Base-by-base conservation (phyloP, 2,329 filamentous ascomycete species). In the Ceratocystis cacaofunesta region DNA sequence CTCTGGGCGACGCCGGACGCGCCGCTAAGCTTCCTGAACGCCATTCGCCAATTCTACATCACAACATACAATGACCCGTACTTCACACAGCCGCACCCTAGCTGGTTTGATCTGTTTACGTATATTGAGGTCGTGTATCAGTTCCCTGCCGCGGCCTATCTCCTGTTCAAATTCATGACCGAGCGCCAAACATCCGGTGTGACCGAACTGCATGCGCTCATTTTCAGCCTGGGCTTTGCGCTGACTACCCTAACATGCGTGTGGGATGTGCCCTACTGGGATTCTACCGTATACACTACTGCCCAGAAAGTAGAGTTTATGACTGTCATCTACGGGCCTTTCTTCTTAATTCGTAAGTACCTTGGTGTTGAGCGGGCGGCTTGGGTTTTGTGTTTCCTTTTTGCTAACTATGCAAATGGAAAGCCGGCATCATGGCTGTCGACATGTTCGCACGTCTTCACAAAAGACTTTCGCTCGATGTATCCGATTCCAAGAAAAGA, bases 371-470 rank as follows among this genome's bases (percentile, higher is more conserved):
- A 4, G 10, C 36, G 36, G 10, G 3, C 36, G 10, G 36, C 36
- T 3, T 12, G 36, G 36, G 10, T 7, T 28, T 28, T 28, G 6
- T 19, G 4, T 52, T 41, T 41, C 12, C 12, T n/a, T 4, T 30
- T 5, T 22, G n/a, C 17, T 63, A 58, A 28, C 6, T 30, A 50
- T 43, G 25, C 28, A 10, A 41, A 41, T 4, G 10, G 15, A 3
- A 61, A 84, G 82, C 82, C 15, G 68, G 75, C 0, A 12, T 82
- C 1, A 75, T 84, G 72, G 79, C 77, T 8, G 69, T 77, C 25
- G 82, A 85, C 69, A 84, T 85, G 82, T 82, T 78, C 62, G 62
- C 71, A 44, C 76, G 82, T n/a, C 72, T 85, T 0, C 70, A 81
- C 7, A 72, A 69, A 5, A 78, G 82, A 7, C 72, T 80, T 15